Evolutionary conservation across 1,284 basidiomycete genomes (phyloP), one percentile per base, ranked within the genome.

Genomic region (Pseudozyma thailandica): DNA sequence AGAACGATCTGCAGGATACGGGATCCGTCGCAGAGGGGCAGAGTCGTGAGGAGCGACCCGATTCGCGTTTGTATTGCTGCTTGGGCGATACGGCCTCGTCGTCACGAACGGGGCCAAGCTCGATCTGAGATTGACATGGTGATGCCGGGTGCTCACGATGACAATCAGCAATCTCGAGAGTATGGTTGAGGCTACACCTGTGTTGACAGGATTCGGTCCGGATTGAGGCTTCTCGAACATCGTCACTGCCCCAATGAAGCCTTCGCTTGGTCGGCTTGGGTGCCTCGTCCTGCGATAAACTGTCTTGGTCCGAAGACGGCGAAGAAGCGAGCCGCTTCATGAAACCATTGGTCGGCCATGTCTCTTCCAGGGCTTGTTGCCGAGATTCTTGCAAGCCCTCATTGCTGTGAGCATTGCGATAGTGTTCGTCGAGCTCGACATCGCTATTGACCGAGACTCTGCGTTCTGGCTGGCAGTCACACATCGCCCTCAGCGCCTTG

Each of bases 201-300:
- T 53, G 49, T n/a, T 43, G 57, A n/a, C 64, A 61, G 10, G 15
- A 1, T 0, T 49, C 50, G 16, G 15, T 31, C 5, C 49, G 66
- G 21, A 58, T 35, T 2, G 54, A 57, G 2, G 58, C 56, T 27
- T 66, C 50, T 10, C 70, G 61, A 6, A 66, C 39, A 10, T 59
- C 47, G 33, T 77, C 66, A 41, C 71, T 74, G 16, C 75, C 75
- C 75, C 75, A 77, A 21, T 77, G 75, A 13, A 62, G 47, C 23
- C 69, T 51, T 31, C 61, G 48, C 60, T 53, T 68, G 27, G 37
- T 37, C 9, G 57, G 52, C 26, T 31, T 46, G 13, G 49, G 46
- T 9, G 18, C 3, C 4, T 46, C 53, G 10, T 50, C 41, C 28
- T 35, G 16, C 12, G 15, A 18, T 15, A 16, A 10, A 3, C 33